These are phyloP conservation scores for Plicaturopsis crispa DNA, from an alignment of 768 basidiomycete species.

Conservation along the genomic window DNA sequence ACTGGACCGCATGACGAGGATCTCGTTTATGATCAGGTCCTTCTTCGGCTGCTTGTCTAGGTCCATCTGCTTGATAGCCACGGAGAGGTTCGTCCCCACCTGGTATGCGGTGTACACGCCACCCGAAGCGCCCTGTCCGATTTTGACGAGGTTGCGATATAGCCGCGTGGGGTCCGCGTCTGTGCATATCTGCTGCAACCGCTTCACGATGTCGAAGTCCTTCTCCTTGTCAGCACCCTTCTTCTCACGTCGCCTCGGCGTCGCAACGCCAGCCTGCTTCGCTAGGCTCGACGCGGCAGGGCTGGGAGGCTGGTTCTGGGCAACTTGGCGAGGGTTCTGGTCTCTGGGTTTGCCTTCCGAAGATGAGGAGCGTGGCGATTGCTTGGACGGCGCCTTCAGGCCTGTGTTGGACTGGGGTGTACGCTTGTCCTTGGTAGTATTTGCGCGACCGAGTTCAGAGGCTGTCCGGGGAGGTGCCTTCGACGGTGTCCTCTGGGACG, in stretches of 20 bases:
- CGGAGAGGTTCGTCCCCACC: slow-evolving; percentile 87
- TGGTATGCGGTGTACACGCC: slow-evolving; percentile 99
- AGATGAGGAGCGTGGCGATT: slow-evolving; percentile 50
- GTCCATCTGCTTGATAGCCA: slow-evolving; percentile 99
- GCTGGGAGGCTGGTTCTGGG: slow-evolving; percentile 45
- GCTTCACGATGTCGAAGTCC: slow-evolving; percentile 85
- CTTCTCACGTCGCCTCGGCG: slow-evolving; percentile 82
- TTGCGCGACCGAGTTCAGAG: slow-evolving; percentile 51
- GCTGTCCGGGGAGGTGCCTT: slow-evolving; percentile 35
- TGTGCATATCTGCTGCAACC: slow-evolving; percentile 91
- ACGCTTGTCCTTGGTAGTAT: slow-evolving; percentile 58
- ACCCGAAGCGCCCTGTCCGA: slow-evolving; percentile 96
- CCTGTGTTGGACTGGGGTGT: slow-evolving; percentile 11
- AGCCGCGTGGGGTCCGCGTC: slow-evolving; percentile 94
- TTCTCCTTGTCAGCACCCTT: slow-evolving; percentile 72
- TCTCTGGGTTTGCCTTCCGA: slow-evolving; percentile 45
- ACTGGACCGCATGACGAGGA: slow-evolving; percentile 95
- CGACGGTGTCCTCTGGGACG: slow-evolving; percentile 71
- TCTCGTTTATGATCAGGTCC: slow-evolving; percentile 99
- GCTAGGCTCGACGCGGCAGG: slow-evolving; percentile 60
- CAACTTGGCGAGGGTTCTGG: slow-evolving; percentile 27
- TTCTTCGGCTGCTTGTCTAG: slow-evolving; percentile 99
- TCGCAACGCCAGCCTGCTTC: slow-evolving; percentile 65
- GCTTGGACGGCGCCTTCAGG: slow-evolving; percentile 31
- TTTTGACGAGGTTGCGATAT: slow-evolving; percentile 91